Evolutionary conservation across 164 flowering plant species (phyloP).

Genomic region (Malania oleifera): DNA sequence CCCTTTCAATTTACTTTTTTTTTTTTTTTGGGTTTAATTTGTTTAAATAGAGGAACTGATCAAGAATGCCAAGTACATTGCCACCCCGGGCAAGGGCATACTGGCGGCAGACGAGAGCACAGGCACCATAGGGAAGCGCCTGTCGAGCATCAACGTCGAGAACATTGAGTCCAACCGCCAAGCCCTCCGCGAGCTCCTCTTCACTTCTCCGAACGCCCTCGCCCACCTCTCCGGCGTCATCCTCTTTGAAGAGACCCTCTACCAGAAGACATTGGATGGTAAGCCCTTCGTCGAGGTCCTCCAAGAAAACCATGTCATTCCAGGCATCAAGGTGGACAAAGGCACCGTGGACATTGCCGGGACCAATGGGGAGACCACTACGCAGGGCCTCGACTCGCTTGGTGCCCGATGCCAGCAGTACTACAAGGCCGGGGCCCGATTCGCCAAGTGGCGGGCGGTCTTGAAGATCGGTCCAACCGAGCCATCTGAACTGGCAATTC

Average conservation of each 20-base stretch:
- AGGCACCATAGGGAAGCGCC: conserved; percentile 80
- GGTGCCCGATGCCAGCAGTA: conserved; percentile 61
- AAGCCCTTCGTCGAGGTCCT: conserved; percentile 72
- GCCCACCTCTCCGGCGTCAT: conserved; percentile 73
- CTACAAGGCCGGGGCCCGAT: conserved; percentile 83
- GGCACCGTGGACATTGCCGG: conserved; percentile 77
- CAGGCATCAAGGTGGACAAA: conserved; percentile 86
- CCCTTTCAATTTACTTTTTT: no score
- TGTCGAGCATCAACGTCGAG: conserved; percentile 75
- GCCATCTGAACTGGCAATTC: conserved; percentile 64
- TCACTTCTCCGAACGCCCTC: conserved; percentile 63
- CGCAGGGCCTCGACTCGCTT: conserved; percentile 71
- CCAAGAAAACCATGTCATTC: conserved; percentile 56
- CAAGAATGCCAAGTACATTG: conserved; percentile 84
- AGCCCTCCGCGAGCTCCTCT: conserved; percentile 73
- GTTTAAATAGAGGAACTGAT: conserved; percentile 87
- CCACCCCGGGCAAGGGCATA: conserved; percentile 79
- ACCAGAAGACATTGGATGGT: conserved; percentile 63
- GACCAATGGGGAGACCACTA: conserved; percentile 76
- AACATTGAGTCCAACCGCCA: conserved; percentile 78
- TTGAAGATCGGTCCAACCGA: conserved; percentile 73
- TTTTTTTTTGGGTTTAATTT: neutral
- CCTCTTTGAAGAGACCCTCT: conserved; percentile 79
- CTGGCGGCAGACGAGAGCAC: conserved; percentile 87
- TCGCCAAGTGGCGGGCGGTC: conserved; percentile 85